A percentile compares a stretch with the other conserved stretches of the same genome.
phyloP scores from a whole-genome alignment of 1,284 basidiomycete species.

The Polyporus tsugae region DNA sequence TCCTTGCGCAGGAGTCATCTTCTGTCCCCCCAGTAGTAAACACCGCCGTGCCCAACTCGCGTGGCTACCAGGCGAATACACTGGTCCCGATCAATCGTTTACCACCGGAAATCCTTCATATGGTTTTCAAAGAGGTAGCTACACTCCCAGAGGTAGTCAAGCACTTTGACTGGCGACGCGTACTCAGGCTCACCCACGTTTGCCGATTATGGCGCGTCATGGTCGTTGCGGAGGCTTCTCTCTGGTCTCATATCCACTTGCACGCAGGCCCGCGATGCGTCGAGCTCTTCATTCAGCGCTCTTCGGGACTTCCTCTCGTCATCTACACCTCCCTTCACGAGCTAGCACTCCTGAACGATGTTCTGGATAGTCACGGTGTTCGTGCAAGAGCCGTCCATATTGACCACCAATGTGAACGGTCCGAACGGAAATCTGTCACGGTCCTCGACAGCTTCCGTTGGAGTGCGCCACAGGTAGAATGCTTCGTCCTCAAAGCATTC shows the following conservation, averaged over 20 bases:
- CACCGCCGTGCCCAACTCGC: no score
- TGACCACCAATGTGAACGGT: not conserved
- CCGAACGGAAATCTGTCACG: not conserved
- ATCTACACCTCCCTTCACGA: not conserved
- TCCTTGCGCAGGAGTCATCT: no score
- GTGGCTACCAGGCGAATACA: not conserved
- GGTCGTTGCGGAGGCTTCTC: not conserved
- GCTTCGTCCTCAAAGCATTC: not conserved
- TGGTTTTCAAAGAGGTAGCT: not conserved
- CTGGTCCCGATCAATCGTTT: not conserved
- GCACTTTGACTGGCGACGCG: not conserved
- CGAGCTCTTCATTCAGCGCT: not conserved
- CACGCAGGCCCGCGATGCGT: not conserved
- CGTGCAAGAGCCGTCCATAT: not conserved
- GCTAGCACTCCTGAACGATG: not conserved
- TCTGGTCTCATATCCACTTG: not conserved
- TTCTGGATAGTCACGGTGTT: not conserved
- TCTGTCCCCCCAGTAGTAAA: no score
- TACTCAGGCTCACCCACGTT: not conserved
- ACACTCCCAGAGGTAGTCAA: not conserved
- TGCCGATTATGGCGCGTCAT: slow-evolving; percentile 2
- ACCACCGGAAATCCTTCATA: not conserved
- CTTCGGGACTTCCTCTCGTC: not conserved
- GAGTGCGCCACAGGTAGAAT: not conserved
- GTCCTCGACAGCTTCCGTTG: not conserved